Conservation (phyloP, 805 yeast species). For the Lipomyces kockii region DNA sequence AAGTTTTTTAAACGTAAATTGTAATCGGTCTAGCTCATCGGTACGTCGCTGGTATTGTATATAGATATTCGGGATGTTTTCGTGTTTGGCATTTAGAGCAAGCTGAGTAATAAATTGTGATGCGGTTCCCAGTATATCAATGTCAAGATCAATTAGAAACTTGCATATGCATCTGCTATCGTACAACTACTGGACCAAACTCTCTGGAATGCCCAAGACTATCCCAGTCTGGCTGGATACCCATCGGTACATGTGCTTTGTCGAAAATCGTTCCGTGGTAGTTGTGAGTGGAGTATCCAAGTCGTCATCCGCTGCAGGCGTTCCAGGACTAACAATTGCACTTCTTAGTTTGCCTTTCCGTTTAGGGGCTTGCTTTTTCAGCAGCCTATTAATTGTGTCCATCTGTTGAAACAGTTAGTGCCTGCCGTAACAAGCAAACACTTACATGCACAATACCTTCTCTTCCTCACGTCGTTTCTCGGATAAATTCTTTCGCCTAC, state of each 20-base stretch:
- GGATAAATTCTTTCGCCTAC: conserved; percentile 83
- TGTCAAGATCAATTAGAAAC: not conserved
- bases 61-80: not conserved
- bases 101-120: not conserved
- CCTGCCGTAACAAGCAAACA: not conserved
- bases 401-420: conserved; percentile 43
- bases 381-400: conserved; percentile 84
- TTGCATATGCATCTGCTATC: not conserved
- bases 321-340: conserved; percentile 20
- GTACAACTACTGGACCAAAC: conserved; percentile 1
- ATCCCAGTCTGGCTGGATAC: conserved; percentile 17
- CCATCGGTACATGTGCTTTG: conserved; percentile 30
- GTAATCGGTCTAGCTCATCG: not conserved
- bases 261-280: not conserved
- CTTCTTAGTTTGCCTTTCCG: conserved; percentile 29
- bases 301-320: conserved; percentile 22
- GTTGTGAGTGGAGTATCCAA: not conserved
- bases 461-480: conserved; percentile 88
- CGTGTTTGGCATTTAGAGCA: not conserved
- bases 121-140: not conserved
- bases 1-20: not conserved
- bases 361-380: conserved; percentile 77
- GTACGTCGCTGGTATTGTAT: not conserved
- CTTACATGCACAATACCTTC: conserved; percentile 48
- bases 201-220: conserved; percentile 24